Conservation (phyloP, 148 eudicot species). For the Amaranthus palmeri region DNA sequence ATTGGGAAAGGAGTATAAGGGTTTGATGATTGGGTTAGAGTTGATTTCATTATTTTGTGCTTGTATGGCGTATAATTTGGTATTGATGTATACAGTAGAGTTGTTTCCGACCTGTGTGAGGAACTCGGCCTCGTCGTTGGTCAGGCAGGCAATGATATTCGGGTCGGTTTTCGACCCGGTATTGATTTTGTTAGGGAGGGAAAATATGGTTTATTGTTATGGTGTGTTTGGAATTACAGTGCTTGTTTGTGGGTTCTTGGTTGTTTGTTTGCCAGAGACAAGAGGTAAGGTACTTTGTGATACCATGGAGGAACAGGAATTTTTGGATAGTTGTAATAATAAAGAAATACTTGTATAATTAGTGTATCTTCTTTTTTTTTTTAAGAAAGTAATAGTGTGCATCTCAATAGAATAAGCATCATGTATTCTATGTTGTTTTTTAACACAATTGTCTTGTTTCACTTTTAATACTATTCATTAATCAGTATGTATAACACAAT, state of each 20-base stretch:
- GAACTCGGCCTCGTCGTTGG: constrained; percentile 24
- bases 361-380: no score
- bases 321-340: not conserved
- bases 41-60: constrained; percentile 24
- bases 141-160: constrained; percentile 25
- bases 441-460: no score
- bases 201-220: constrained; percentile 12
- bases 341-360: no score
- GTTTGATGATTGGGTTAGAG: constrained; percentile 9
- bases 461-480: no score
- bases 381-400: no score
- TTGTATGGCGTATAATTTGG: constrained; percentile 22
- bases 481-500: no score
- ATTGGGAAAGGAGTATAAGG: not conserved
- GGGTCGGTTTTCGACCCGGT: constrained; percentile 27
- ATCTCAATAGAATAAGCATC: no score
- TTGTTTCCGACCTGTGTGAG: constrained; percentile 31
- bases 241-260: constrained; percentile 28
- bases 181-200: constrained; percentile 13
- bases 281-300: constrained; percentile 30
- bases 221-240: constrained; percentile 25
- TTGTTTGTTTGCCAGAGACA: constrained; percentile 31
- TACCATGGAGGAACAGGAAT: constrained; percentile 41
- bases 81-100: constrained; percentile 26
- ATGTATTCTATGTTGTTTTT: no score